Evolutionary conservation across 495 filamentous ascomycete species (phyloP), one percentile per base, ranked within the genome.

Genomic region (Hypoxylon trugodes): DNA sequence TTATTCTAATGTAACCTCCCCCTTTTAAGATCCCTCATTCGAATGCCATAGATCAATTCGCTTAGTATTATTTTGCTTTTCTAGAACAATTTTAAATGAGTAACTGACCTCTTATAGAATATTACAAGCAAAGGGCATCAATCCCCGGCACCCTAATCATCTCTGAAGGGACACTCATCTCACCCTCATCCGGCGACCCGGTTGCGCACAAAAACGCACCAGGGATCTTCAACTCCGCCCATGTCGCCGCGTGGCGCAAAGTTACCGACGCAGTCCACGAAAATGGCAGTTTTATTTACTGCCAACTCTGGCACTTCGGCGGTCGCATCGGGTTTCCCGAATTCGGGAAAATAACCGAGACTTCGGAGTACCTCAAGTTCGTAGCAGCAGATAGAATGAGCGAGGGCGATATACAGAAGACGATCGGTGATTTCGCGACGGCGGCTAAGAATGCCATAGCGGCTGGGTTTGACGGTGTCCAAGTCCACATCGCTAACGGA

Each of bases 391-490:
- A 22, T 2, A n/a, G 8, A 0, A 65, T 91, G 68, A 84, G 79
- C 0, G 71, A 79, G 35, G 75, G 79, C 1, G 86, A 91, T 38
- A 89, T 92, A 53, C 54, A 77, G 53, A 61, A 73, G 6, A 81
- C 70, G 10, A 80, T 90, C 21, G 53, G 69, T 0, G 82, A 83
- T 54, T 91, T 86, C 46, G 86, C 78, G 4, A 65, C 79, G 18
- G 89, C 87, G 12, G 84, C 89, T 1, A 73, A 78, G 59, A 87
- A 85, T 50, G 87, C 88, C 2, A 75, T 91, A 8, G 77, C 74
- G 5, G 90, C 89, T 3, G 90, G 89, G 10, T 93, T 92, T 53
- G 90, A 92, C 65, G 89, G 87, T 22, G 88, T 93, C 3, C 89
- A 93, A 75, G 77, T 91, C 49, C 89, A 91, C 69, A 85, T 76